Base-by-base conservation (phyloP, 169 alveolate species). In the Cryptosporidium felis region DNA sequence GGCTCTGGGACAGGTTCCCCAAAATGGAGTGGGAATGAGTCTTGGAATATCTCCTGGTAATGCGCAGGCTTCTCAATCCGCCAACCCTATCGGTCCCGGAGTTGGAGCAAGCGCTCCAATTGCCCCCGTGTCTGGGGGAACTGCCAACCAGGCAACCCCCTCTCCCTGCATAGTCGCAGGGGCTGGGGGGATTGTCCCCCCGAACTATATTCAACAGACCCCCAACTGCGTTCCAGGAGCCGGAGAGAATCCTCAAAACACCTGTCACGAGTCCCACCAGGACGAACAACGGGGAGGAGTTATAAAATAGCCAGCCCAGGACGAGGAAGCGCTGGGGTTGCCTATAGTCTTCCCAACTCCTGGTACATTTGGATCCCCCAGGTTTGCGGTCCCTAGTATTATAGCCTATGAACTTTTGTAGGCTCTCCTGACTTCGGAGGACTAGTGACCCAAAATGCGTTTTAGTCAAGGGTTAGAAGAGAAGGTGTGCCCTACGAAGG, bases 241-340 rank as follows among this genome's bases (percentile, higher is more conserved):
- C 10, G 85, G 41, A 1, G 85, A 74, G 30, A 32, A 40, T 16
- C 38, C 32, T 0, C 85, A 74, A 44, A 58, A 45, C 14, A 44
- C 28, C 23, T 58, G 30, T 40, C 58, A 53, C 14, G 85, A 74
- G 2, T 53, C 59, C 1, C 81, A 46, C 8, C 63, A 67, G 16
- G 85, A 74, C 6, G 85, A 74, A 6, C 85, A 74, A 36, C 56
- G 85, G 85, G 85, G 85, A 14, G 66, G 46, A 16, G 85, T 41
- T 58, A 58, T 63, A 40, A 74, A 65, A 16, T 26, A 14, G 81
- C 53, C 26, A 6, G 49, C 9, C 12, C n/a, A n/a, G n/a, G n/a
- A n/a, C n/a, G n/a, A n/a, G n/a, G n/a, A n/a, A n/a, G n/a, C n/a
- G n/a, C n/a, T n/a, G n/a, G n/a, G n/a, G n/a, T n/a, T n/a, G n/a